Percentiles rank a stretch among this genome's conserved stretches.
Conservation (phyloP, 192 early-diverging fungal species). For the Dissophora globulifera region DNA sequence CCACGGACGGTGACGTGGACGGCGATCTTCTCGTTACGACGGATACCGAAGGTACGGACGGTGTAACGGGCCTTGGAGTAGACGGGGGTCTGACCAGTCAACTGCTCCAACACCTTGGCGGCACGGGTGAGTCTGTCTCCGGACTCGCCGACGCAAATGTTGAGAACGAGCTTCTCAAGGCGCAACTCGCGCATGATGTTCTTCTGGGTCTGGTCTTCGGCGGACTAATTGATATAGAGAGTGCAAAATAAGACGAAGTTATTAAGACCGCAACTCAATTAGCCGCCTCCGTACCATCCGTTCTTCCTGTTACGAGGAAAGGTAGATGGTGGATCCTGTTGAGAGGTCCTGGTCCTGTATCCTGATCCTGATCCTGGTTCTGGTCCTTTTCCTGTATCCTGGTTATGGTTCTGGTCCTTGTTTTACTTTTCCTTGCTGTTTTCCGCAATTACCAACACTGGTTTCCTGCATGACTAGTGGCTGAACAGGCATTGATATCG, state of each 20-base stretch:
- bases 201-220: slow-evolving; percentile 72
- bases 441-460: too few species aligned
- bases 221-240: slow-evolving; percentile 58
- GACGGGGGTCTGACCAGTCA: slow-evolving; percentile 98
- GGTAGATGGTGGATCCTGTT: background rate
- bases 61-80: slow-evolving; percentile 99
- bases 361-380: too few species aligned
- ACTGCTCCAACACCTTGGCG: slow-evolving; percentile 99
- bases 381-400: too few species aligned
- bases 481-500: too few species aligned
- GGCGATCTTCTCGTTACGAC: slow-evolving; percentile 99
- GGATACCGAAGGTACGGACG: slow-evolving; percentile 99
- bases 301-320: background rate
- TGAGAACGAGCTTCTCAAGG: slow-evolving; percentile 99
- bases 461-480: too few species aligned
- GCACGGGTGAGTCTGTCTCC: slow-evolving; percentile 99
- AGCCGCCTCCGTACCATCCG: slow-evolving; percentile 18
- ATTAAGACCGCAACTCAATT: slow-evolving; percentile 31
- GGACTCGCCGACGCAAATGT: slow-evolving; percentile 99
- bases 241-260: slow-evolving; percentile 27
- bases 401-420: too few species aligned
- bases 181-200: slow-evolving; percentile 98
- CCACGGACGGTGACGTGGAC: slow-evolving; percentile 99
- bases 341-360: background rate
- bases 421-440: too few species aligned